These are phyloP conservation scores for Skeletonema menzelii DNA, from an alignment of 108 stramenopile species.

Conservation along the genomic window DNA sequence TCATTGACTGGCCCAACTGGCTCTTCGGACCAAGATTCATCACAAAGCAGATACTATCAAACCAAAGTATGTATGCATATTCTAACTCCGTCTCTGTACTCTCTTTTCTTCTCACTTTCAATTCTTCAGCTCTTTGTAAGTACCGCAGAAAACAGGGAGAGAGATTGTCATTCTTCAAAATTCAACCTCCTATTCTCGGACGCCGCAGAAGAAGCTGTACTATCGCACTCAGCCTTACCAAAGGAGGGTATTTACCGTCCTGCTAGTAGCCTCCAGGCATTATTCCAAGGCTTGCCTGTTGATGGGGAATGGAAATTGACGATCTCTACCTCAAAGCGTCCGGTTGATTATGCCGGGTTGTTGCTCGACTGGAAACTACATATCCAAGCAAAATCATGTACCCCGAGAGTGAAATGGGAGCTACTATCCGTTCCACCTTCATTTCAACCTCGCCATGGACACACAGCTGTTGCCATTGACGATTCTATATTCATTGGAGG, in stretches of 20 bases:
- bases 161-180: conserved; percentile 11
- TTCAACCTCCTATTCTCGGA: conserved; percentile 23
- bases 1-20: conserved; percentile 21
- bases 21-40: neutral
- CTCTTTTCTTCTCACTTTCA: neutral
- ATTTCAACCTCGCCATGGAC: conserved; percentile 20
- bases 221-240: conserved; percentile 22
- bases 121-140: conserved; percentile 21
- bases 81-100: neutral
- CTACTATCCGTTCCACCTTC: conserved; percentile 11
- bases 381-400: conserved; percentile 22
- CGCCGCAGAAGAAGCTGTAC: conserved; percentile 19
- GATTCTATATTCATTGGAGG: conserved; percentile 35
- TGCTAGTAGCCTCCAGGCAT: conserved; percentile 16
- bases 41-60: conserved; percentile 8
- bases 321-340: neutral
- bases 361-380: conserved; percentile 29
- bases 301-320: conserved; percentile 33
- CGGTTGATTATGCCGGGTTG: too few species aligned
- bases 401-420: conserved; percentile 20
- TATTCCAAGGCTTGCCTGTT: conserved; percentile 20
- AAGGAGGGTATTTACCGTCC: conserved; percentile 29
- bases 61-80: conserved; percentile 12
- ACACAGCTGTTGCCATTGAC: conserved; percentile 29
- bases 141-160: conserved; percentile 5